Evolutionary conservation across 768 basidiomycete genomes (phyloP), one percentile per base, ranked within the genome.

Genomic region (Lenzites betulinus): DNA sequence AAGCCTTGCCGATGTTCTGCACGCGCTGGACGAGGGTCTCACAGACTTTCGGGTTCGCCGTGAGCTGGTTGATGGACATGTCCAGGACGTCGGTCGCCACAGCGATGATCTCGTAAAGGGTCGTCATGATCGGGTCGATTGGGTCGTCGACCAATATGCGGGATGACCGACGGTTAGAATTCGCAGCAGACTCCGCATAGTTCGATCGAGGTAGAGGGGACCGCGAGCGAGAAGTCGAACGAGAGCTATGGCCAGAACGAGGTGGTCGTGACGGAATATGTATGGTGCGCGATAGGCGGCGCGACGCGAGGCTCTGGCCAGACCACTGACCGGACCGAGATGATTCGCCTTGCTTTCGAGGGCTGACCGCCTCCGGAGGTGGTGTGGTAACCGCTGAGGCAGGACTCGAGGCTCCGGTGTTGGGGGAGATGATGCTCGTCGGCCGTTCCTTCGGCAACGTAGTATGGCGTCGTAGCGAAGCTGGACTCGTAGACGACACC

Each of bases 71-170:
- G 59, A 95, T 81, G 39, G 92, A 88, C 81, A 92, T 97, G 62
- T 99, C 97, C 22, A 85, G 81, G 60, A 98, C 86, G 70, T 98
- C 96, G 26, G 95, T 96, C 28, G 96, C 94, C 47, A 98, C 88
- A 26, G 85, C 83, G 66, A 97, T 97, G 70, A 98, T 84, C 64
- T 93, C 92, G 73, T 97, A 97, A 35, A 98, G 80, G 8, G 90
- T 89, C 41, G 83, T 79, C 86, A 96, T 89, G 77, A 95, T 93
- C 42, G 92, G 90, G 77, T 94, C 92, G 57, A 91, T 76, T 36
- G 92, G 92, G 70, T 92, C 89, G 68, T 94, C 92, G 36, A 92
- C 81, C 64, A 92, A 82, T 48, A 92, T 88, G 64, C 92, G 86
- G 25, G 92, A 94, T 46, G 89, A 86, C 50, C 92, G 86, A 57